A percentile compares a stretch with the other conserved stretches of the same genome.
These are phyloP conservation scores for Colletotrichum costaricense DNA, from an alignment of 2,329 filamentous ascomycete genomes.

Conservation along the genomic window DNA sequence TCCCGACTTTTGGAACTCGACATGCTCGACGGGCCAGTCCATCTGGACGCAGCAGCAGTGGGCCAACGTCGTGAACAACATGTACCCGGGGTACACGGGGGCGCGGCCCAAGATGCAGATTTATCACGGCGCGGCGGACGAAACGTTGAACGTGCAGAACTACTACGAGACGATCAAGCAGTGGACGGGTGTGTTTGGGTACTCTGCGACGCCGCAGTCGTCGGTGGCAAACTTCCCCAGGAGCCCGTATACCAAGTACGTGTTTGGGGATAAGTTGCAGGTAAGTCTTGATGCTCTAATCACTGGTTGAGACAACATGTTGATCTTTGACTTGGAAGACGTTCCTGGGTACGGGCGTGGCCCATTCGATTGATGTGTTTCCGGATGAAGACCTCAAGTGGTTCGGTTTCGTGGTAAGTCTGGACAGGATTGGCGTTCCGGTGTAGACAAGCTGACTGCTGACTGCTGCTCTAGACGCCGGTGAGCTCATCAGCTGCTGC, in stretches of 20 bases:
- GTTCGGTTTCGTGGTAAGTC: conserved; percentile 31
- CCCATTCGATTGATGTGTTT: conserved; percentile 35
- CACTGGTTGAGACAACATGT: background rate
- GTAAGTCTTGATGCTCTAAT: conserved; percentile 4
- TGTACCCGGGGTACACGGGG: conserved; percentile 63
- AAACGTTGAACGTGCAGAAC: conserved; percentile 62
- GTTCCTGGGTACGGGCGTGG: conserved; percentile 28
- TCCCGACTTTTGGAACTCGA: conserved; percentile 63
- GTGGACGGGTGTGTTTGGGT: conserved; percentile 63
- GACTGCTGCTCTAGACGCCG: conserved; percentile 14
- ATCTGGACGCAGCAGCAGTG: conserved; percentile 54
- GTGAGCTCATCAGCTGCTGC: conserved; percentile 13
- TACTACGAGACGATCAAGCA: conserved; percentile 68
- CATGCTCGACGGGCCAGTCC: conserved; percentile 63
- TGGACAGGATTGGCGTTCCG: accelerated
- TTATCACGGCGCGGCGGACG: conserved; percentile 66
- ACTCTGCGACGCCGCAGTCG: conserved; percentile 45
- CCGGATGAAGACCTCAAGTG: conserved; percentile 35
- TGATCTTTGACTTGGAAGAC: conserved; percentile 1
- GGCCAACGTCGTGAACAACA: conserved; percentile 54
- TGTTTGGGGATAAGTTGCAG: conserved; percentile 50
- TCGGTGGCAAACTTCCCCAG: conserved; percentile 48
- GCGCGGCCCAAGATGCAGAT: conserved; percentile 67
- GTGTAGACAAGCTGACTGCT: background rate
- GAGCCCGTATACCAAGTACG: conserved; percentile 51